Conservation (phyloP, 441 rosid species). For the Euphorbia schlechtendalii region DNA sequence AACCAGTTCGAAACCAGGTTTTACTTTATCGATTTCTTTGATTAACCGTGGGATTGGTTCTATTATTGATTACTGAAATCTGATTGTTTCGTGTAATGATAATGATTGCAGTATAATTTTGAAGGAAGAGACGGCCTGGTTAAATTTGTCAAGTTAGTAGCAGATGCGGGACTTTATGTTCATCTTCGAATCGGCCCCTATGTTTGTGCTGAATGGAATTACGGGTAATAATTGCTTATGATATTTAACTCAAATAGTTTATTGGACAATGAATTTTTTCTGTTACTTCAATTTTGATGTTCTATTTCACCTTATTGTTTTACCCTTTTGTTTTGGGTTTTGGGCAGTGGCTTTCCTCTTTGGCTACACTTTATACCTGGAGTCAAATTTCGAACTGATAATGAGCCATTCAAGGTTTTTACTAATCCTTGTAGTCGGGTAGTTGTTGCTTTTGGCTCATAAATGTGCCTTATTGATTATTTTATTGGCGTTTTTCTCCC, state of each 20-base stretch:
- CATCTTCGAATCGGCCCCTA: conserved; percentile 91
- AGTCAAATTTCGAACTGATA: conserved; percentile 71
- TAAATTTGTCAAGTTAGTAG: conserved; percentile 61
- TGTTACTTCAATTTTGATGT: too few species aligned
- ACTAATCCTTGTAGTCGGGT: not conserved
- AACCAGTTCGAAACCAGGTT: conserved; percentile 80
- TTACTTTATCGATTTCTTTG: conserved; percentile 8
- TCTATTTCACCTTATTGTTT: not conserved
- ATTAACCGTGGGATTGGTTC: not conserved
- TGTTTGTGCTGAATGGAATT: conserved; percentile 95
- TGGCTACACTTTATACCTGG: conserved; percentile 80
- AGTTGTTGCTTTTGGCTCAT: not conserved
- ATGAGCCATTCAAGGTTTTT: conserved; percentile 64
- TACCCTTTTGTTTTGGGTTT: conserved; percentile 19
- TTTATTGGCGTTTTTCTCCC: too few species aligned
- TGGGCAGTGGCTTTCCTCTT: conserved; percentile 88
- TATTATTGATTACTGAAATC: not conserved
- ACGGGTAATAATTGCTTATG: conserved; percentile 47
- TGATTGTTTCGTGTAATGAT: not conserved
- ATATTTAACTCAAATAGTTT: not conserved
- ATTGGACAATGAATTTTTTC: too few species aligned
- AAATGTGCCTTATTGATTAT: too few species aligned
- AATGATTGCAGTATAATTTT: conserved; percentile 51
- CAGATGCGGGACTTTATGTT: conserved; percentile 51
- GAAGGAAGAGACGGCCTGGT: conserved; percentile 71